Base-by-base conservation (phyloP, 306 rosid genomes). In the Dalbergia cochinchinensis region DNA sequence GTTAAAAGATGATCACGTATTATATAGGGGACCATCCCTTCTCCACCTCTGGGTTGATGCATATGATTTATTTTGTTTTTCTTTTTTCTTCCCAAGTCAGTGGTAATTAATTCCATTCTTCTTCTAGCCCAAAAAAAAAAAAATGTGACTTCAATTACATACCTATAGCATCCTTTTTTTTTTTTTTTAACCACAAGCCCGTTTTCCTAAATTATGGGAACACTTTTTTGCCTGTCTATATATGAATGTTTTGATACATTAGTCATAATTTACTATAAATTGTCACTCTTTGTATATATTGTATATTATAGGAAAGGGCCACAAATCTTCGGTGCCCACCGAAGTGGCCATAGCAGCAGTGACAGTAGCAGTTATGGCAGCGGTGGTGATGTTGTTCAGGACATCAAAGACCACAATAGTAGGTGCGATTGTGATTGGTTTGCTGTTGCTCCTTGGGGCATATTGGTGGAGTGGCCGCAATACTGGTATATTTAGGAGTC, bases 251-350 rank as follows among this genome's bases (percentile, higher is more conserved):
- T 85, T 58, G 51, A 73, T 79, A 48, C 48, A 26, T 42, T 54
- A 63, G 80, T 70, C 79, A 73, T 77, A 76, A 80, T 79, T 79
- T 50, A 58, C 81, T 77, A 69, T 82, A 80, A 83, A 78, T 76
- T 83, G 74, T 84, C 85, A 89, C 89, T 86, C 86, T 90, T 82
- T 88, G 83, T 85, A 85, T 87, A 82, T 87, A 89, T 85, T 88
- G 85, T 82, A 89, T 91, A 87, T 88, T 90, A 79, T 92, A 94
- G 99, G 97, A 88, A 87, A 80, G 72, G 85, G 88, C 86, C 94
- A 88, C 87, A 87, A 82, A 82, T 71, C 90, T 87, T 87, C 94
- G 88, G 82, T 92, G 87, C 80, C 91, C 80, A 83, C 90, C 82
- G 89, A 92, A 86, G 90, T 86, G 91, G 89, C 93, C 85, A 82